These are phyloP conservation scores for Kingdonia uniflora DNA, from an alignment of 164 flowering plant genomes.

Conservation along the genomic window DNA sequence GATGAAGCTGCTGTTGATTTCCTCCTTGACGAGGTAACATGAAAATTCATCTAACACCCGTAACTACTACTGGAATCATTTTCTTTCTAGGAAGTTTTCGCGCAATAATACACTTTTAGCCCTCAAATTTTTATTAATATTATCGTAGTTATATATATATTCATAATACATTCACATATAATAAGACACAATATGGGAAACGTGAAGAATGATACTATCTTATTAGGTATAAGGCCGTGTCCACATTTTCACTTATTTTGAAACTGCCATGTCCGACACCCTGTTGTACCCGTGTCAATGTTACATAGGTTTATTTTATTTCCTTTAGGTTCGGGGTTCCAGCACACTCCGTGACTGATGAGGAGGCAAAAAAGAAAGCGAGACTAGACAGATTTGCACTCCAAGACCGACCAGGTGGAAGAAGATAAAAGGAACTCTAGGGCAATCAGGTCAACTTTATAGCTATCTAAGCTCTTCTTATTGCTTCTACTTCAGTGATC, in stretches of 20 bases:
- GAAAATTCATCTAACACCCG: no score
- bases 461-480: not conserved
- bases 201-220: no score
- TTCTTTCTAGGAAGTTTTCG: no score
- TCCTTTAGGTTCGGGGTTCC: conserved; percentile 57
- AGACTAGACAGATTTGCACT: conserved; percentile 60
- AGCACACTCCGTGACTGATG: conserved; percentile 31
- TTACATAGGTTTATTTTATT: not conserved
- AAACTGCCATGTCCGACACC: no score
- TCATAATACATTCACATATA: no score
- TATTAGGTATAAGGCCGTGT: no score
- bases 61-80: no score
- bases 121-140: no score
- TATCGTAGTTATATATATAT: no score
- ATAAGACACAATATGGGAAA: no score
- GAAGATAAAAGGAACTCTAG: conserved; percentile 91
- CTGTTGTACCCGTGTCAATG: not conserved
- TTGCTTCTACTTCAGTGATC: not conserved
- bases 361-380: conserved; percentile 88
- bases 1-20: conserved; percentile 91
- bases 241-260: no score
- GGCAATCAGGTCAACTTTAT: conserved; percentile 49
- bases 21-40: conserved; percentile 95
- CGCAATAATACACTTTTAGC: no score
- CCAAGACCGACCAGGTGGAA: conserved; percentile 45